Percentiles rank a stretch among this genome's conserved stretches.
These are phyloP conservation scores for Candida xyloterini DNA, from an alignment of 805 yeast species.

Conservation along the genomic window DNA sequence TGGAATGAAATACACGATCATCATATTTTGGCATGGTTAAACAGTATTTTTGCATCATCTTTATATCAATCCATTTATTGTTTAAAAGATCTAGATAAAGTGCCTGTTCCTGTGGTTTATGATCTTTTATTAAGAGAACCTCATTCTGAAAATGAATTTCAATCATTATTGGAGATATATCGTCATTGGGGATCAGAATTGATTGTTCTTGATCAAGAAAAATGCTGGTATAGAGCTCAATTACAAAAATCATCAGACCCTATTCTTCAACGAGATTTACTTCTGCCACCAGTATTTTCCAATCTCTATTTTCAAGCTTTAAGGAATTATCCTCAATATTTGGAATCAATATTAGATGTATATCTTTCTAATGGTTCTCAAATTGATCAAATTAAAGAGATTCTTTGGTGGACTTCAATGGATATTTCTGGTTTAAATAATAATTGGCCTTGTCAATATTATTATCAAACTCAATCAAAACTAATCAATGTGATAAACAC, in stretches of 20 bases:
- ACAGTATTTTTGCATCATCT: slow-evolving; percentile 28
- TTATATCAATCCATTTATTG: slow-evolving; percentile 16
- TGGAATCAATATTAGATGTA: slow-evolving; percentile 22
- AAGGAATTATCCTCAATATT: slow-evolving; percentile 19
- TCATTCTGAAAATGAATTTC: slow-evolving; percentile 24
- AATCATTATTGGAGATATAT: slow-evolving; percentile 25
- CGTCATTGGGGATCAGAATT: slow-evolving; percentile 18
- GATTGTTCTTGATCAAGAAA: slow-evolving; percentile 29
- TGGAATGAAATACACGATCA: slow-evolving; percentile 25
- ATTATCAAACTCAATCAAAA: slow-evolving; percentile 26
- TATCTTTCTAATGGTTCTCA: slow-evolving; percentile 14
- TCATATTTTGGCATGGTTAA: slow-evolving; percentile 25
- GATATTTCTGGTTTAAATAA: slow-evolving; percentile 30
- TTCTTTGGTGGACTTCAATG: slow-evolving; percentile 30
- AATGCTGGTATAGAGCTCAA: slow-evolving; percentile 24
- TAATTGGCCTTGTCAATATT: slow-evolving; percentile 20
- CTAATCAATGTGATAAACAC: slow-evolving; percentile 24
- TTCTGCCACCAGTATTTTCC: slow-evolving; percentile 28
- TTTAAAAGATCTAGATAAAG: slow-evolving; percentile 15
- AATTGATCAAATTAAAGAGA: slow-evolving; percentile 27
- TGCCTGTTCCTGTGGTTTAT: slow-evolving; percentile 29
- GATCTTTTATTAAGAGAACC: slow-evolving; percentile 30
- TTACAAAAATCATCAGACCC: slow-evolving; percentile 2
- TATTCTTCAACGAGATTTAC: slow-evolving; percentile 17
- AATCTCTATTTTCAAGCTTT: slow-evolving; percentile 27